Conservation (phyloP, 306 rosid genomes). For the Pyrus bretschneideri region DNA sequence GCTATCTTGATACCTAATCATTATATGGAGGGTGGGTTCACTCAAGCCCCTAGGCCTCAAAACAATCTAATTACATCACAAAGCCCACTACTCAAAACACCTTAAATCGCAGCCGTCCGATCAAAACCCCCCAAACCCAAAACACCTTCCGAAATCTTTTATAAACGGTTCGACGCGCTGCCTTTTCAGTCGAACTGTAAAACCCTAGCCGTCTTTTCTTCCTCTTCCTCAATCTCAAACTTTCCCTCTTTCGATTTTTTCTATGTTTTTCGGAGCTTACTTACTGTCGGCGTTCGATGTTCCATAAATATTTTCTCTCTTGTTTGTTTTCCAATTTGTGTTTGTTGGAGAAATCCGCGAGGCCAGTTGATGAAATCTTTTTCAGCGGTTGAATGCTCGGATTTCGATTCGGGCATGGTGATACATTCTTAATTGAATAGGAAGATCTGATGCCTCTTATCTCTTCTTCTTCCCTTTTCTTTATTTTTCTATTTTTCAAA, state of each 20-base stretch:
- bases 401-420: conserved; percentile 26
- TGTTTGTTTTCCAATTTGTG: not conserved
- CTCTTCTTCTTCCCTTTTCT: not conserved
- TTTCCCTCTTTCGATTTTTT: too few species aligned
- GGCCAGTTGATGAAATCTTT: conserved; percentile 32
- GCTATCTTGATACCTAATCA: not conserved
- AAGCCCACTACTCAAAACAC: not conserved
- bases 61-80: too few species aligned
- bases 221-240: not conserved
- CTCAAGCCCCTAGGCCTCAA: too few species aligned
- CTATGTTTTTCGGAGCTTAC: not conserved
- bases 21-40: too few species aligned
- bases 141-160: not conserved
- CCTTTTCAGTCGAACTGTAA: not conserved
- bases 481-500: not conserved
- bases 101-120: conserved; percentile 24
- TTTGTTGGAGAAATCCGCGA: not conserved
- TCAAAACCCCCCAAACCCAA: not conserved
- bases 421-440: conserved; percentile 30
- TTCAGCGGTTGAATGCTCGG: conserved; percentile 22
- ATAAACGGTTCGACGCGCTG: not conserved
- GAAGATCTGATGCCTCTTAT: conserved; percentile 50
- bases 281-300: not conserved
- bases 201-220: conserved; percentile 3
- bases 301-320: too few species aligned